phyloP scores from a whole-genome alignment of 2,329 filamentous ascomycete species.

The Cladobotryum protrusum region DNA sequence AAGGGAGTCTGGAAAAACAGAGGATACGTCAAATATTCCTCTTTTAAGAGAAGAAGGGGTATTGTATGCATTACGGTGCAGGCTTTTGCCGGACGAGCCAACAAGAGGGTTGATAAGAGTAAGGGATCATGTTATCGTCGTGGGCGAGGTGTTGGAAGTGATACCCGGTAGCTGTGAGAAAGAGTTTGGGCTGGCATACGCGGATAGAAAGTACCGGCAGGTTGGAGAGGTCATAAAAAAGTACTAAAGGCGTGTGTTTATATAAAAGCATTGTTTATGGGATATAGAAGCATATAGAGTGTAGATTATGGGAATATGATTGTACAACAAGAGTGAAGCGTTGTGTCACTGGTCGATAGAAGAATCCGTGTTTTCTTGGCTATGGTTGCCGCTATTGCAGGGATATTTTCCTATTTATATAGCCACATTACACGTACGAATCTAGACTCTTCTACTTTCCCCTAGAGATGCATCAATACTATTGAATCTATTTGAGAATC shows the following conservation, averaged over 20 bases:
- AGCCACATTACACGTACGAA: too few species aligned
- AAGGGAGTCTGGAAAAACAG: conserved; percentile 1
- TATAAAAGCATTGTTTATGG: too few species aligned
- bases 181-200: conserved; percentile 44
- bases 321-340: too few species aligned
- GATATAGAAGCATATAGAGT: too few species aligned
- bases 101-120: conserved; percentile 39
- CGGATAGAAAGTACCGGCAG: conserved; percentile 42
- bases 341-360: too few species aligned
- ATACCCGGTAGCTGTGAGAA: conserved; percentile 25
- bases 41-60: conserved; percentile 46
- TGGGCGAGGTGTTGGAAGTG: conserved; percentile 45
- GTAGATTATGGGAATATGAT: too few species aligned
- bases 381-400: too few species aligned
- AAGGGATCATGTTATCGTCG: conserved; percentile 46
- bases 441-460: too few species aligned
- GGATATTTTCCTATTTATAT: too few species aligned
- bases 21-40: conserved; percentile 25
- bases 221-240: conserved; percentile 31
- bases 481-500: too few species aligned
- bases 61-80: conserved; percentile 42
- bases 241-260: neutral
- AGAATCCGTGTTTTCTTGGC: too few species aligned
- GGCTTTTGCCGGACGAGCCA: conserved; percentile 34
- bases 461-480: too few species aligned